Evolutionary conservation across 148 eudicot species (phyloP).

Genomic region (Cornus controversa): DNA sequence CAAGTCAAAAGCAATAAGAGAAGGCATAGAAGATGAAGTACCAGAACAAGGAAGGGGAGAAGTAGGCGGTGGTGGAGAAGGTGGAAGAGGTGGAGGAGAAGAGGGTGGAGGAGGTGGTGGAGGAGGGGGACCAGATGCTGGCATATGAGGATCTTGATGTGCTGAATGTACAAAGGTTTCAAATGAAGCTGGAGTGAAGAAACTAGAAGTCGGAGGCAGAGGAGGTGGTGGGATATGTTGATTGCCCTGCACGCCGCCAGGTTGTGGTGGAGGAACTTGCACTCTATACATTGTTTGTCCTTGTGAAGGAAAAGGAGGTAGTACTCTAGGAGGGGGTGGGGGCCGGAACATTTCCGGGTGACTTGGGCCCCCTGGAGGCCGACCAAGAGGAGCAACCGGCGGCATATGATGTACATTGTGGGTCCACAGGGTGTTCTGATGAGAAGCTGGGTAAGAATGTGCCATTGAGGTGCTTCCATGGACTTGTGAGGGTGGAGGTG

Average conservation of each 20-base stretch:
- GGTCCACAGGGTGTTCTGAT: conserved; percentile 36
- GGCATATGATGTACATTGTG: conserved; percentile 38
- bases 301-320: conserved; percentile 27
- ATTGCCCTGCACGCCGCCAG: conserved; percentile 27
- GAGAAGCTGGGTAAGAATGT: conserved; percentile 34
- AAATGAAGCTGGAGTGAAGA: conserved; percentile 26
- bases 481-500: conserved; percentile 23
- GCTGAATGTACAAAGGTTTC: conserved; percentile 28
- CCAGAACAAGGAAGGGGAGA: conserved; percentile 28
- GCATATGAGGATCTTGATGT: conserved; percentile 15
- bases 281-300: conserved; percentile 32
- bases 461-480: conserved; percentile 32
- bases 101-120: conserved; percentile 38
- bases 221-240: conserved; percentile 33
- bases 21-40: conserved; percentile 18
- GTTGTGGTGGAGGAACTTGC: conserved; percentile 24
- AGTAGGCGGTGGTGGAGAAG: conserved; percentile 47
- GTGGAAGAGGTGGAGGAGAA: conserved; percentile 45
- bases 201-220: conserved; percentile 36
- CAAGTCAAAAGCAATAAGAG: conserved; percentile 17
- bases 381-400: conserved; percentile 23
- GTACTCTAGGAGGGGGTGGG: conserved; percentile 21
- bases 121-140: conserved; percentile 25
- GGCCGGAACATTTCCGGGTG: conserved; percentile 16
- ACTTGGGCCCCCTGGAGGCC: conserved; percentile 4